Conservation (phyloP, 2,329 filamentous ascomycete species). For the Colletotrichum sidae region DNA sequence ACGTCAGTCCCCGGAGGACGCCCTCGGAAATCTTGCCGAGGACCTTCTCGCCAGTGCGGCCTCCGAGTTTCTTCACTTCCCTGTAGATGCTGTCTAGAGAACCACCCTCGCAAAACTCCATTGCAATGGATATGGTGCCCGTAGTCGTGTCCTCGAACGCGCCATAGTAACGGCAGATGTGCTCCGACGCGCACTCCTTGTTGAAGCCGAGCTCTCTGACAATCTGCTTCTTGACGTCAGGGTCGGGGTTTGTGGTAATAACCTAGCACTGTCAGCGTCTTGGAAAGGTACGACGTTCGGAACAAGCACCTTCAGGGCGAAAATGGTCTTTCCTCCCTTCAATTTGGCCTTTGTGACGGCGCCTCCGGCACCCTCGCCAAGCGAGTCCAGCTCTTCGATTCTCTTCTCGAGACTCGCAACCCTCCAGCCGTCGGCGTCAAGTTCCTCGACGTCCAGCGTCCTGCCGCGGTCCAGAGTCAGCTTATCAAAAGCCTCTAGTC, state of each 20-base stretch:
- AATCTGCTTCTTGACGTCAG: conserved; percentile 98
- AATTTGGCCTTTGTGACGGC: conserved; percentile 92
- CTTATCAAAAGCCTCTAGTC: conserved; percentile 82
- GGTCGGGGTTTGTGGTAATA: conserved; percentile 97
- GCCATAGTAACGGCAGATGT: conserved; percentile 98
- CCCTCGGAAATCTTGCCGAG: conserved; percentile 97
- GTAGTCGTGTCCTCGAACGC: conserved; percentile 97
- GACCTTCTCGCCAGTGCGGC: conserved; percentile 95
- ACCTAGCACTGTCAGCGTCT: conserved; percentile 66
- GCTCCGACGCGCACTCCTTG: conserved; percentile 93
- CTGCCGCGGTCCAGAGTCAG: conserved; percentile 84
- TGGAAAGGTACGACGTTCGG: not conserved
- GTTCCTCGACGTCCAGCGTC: conserved; percentile 89
- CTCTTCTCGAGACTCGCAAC: conserved; percentile 90
- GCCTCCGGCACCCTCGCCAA: conserved; percentile 95
- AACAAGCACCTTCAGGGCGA: conserved; percentile 85
- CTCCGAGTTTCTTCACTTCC: conserved; percentile 95
- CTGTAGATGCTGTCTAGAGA: conserved; percentile 97
- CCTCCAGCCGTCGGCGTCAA: conserved; percentile 95
- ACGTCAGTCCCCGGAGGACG: conserved; percentile 91
- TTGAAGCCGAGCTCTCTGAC: conserved; percentile 97
- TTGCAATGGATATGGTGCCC: conserved; percentile 96
- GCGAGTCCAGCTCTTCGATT: conserved; percentile 87
- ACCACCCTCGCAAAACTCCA: conserved; percentile 99
- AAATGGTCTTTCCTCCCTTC: conserved; percentile 92